Percentiles rank a stretch among this genome's conserved stretches.
phyloP scores from a whole-genome alignment of 176 grass and related monocot species.

The Oryza longistaminata region DNA sequence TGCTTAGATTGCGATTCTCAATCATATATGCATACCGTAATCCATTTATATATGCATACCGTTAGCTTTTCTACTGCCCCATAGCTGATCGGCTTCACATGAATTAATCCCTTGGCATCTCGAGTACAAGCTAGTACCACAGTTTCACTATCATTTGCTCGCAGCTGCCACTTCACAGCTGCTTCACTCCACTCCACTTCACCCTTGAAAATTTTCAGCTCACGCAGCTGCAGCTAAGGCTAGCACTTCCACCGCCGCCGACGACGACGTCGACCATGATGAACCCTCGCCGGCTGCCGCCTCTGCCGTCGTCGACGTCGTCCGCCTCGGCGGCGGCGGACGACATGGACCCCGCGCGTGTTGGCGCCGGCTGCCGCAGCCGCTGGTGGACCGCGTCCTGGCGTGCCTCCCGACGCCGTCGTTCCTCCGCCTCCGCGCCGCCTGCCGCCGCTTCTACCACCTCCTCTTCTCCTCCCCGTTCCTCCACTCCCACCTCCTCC shows the following conservation, averaged over 20 bases:
- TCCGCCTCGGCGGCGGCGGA: neutral
- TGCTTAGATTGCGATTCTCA: neutral
- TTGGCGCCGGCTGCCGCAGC: conserved; percentile 81
- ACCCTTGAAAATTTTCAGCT: neutral
- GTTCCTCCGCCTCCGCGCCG: conserved; percentile 78
- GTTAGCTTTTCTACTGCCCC: too few relatives aligned
- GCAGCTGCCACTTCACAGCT: neutral
- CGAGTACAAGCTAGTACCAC: neutral
- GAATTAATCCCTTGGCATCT: conserved; percentile 19
- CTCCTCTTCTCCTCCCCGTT: conserved; percentile 91
- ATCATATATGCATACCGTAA: neutral
- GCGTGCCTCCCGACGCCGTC: conserved; percentile 69
- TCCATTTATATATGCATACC: conserved; percentile 1
- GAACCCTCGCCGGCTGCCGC: conserved; percentile 25
- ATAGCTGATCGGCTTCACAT: too few relatives aligned
- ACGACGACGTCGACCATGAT: conserved; percentile 21
- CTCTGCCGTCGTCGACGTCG: neutral
- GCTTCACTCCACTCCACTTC: conserved; percentile 23
- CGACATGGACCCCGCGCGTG: conserved; percentile 71
- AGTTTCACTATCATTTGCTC: conserved; percentile 1
- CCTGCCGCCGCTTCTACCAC: conserved; percentile 75
- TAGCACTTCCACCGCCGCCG: neutral
- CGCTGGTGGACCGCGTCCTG: conserved; percentile 78
- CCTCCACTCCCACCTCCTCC: conserved; percentile 81
- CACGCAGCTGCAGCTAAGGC: neutral